Base-by-base conservation (phyloP, 2,329 filamentous ascomycete genomes). In the Colletotrichum lentis region DNA sequence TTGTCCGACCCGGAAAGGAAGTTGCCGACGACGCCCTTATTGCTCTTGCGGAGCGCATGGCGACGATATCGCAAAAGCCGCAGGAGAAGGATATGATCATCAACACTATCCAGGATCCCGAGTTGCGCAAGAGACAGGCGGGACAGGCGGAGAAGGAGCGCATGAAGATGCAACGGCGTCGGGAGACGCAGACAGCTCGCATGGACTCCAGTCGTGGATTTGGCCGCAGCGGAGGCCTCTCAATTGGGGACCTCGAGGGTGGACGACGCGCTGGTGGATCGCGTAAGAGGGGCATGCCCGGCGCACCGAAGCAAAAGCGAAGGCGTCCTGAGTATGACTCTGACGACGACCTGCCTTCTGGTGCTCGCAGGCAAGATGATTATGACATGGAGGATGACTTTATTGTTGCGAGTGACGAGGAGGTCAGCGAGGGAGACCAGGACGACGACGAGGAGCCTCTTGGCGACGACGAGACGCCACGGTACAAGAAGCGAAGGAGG, bases 341-440 rank as follows among this genome's bases (percentile, higher is more conserved):
- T 10, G 92, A 94, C 73, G 91, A 93, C 72, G 91, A 92, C 67
- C 82, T 89, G 43, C 87, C 88, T 18, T 84, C 86, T 44, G 86
- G 88, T 39, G 82, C 82, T 53, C 84, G 85, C 39, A 86, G 87
- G 60, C 85, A 90, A 68, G 90, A 93, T 71, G 88, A 91, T 72
- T 95, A 95, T 75, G 91, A 94, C 70, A 85, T 90, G 75, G 91
- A 91, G 41, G 92, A 95, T 74, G 92, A 90, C 65, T 95, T 95
- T 76, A 86, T 95, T 64, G 92, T 90, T 3, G 84, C 84, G 3
- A 93, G 90, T 73, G 91, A 93, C 71, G 92, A 94, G 49, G 87
- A 86, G 47, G 80, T 83, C 67, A 87, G 85, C 39, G 87, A 83
- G 3, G 87, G 86, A 41, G 87, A 88, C 6, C 86, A 84, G 59